Base-by-base conservation (phyloP, 192 early-diverging fungal genomes). In the Umbelopsis vinacea region DNA sequence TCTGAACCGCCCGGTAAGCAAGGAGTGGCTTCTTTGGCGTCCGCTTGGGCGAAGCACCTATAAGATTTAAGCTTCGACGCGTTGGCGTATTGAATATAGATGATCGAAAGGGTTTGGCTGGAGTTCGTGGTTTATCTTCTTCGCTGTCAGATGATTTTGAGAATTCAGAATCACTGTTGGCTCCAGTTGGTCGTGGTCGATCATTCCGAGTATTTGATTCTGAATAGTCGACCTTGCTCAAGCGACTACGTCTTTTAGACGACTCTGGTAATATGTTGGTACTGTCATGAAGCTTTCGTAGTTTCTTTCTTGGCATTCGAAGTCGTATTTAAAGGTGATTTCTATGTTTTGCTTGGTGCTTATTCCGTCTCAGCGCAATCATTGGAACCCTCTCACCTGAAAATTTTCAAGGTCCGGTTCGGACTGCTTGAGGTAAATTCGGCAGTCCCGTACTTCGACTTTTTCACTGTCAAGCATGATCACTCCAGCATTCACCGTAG, bases 401-500 rank as follows among this genome's bases (percentile, higher is more conserved):
- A 37, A 37, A 38, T 63, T 14, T 63, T 57, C 5, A 63, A n/a
- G 23, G 14, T 17, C 33, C 57, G 15, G 5, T 12, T 17, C 4
- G 33, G 57, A 63, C 57, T 63, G 57, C 33, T 35, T 19, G 8
- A 37, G 26, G 4, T 11, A 23, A 37, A 35, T 29, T 37, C 15
- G 57, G n/a, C 57, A 63, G 57, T 63, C 57, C 19, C 57, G 10
- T 0, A 14, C 22, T 66, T 50, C 0, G 45, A 38, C 33, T 74
- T 68, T 52, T 50, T 54, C 52, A 47, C 33, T 47, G 21, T n/a
- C 45, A 48, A 70, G n/a, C 38, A 99, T 99, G 97, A 88, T 97
- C 67, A 96, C 95, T n/a, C 96, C 97, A 7, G 73, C 77, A 14
- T 99, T 99, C 73, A 79, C 75, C 43, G 85, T 95, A 17, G 82